These are phyloP conservation scores for Pichia membranifaciens DNA, from an alignment of 805 yeast species.

Conservation along the genomic window DNA sequence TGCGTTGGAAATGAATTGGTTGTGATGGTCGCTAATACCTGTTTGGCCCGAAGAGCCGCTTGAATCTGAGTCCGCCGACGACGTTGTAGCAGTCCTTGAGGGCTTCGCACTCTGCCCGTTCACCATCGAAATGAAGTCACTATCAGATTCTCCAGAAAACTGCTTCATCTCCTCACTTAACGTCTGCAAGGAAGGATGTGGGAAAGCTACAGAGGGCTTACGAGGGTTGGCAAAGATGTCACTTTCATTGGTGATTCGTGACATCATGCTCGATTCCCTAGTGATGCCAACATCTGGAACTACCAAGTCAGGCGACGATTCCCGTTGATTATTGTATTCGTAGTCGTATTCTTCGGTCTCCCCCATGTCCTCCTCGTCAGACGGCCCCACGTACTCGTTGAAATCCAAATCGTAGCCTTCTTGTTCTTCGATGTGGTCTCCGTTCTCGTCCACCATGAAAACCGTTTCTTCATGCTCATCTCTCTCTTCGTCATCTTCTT, in stretches of 20 bases:
- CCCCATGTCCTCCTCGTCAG: conserved; percentile 3
- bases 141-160: not conserved
- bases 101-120: not conserved
- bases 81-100: not conserved
- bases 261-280: conserved; percentile 15
- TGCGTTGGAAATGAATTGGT: conserved; percentile 10
- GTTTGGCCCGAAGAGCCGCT: not conserved
- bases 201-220: conserved; percentile 3
- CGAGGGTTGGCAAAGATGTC: conserved; percentile 10
- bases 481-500: no score
- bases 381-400: conserved; percentile 2
- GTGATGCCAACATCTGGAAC: conserved; percentile 13
- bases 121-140: not conserved
- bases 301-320: conserved; percentile 1
- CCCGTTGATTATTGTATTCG: not conserved
- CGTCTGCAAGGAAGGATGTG: conserved; percentile 5
- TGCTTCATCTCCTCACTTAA: conserved; percentile 7
- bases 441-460: conserved; percentile 3
- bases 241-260: conserved; percentile 13
- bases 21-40: conserved; percentile 7
- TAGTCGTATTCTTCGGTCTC: conserved; percentile 6
- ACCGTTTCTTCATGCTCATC: not conserved
- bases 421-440: conserved; percentile 1
- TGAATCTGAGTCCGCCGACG: conserved; percentile 7
- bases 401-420: not conserved